A percentile compares a stretch with the other conserved stretches of the same genome.
These are phyloP conservation scores for Tetrahymena malaccensis DNA, from an alignment of 73 alveolate species.

Conservation along the genomic window DNA sequence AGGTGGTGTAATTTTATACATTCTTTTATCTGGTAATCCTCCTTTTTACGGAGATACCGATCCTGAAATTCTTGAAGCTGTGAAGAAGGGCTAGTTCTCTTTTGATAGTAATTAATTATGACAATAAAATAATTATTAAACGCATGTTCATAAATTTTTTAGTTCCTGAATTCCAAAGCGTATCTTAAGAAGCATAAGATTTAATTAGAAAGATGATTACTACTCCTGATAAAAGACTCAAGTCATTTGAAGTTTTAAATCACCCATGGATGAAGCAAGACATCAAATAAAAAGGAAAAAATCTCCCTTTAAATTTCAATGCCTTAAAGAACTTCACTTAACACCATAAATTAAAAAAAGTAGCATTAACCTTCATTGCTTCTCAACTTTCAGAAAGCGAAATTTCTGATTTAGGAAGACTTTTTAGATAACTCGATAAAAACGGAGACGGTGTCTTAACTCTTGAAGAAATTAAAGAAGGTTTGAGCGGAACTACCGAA, in stretches of 20 bases:
- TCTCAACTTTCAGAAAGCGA: constrained; percentile 44
- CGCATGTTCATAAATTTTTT: neutral
- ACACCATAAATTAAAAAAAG: constrained; percentile 19
- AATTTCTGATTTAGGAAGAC: constrained; percentile 34
- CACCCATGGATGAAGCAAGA: constrained; percentile 69
- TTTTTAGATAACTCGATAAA: constrained; percentile 47
- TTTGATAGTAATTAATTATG: constrained; percentile 42
- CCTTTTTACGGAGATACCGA: constrained; percentile 91
- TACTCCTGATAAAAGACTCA: constrained; percentile 47
- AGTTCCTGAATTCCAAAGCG: constrained; percentile 53
- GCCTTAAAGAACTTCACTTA: constrained; percentile 23
- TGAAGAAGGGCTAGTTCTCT: constrained; percentile 32
- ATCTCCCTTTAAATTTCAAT: constrained; percentile 4
- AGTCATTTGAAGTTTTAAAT: constrained; percentile 54
- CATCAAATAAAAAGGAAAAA: neutral
- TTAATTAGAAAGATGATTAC: constrained; percentile 59
- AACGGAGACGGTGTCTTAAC: constrained; percentile 62
- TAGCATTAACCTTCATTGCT: constrained; percentile 49
- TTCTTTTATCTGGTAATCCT: constrained; percentile 76
- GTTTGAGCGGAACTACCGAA: constrained; percentile 35
- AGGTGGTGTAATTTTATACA: constrained; percentile 64
- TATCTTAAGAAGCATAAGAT: constrained; percentile 80
- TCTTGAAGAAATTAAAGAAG: constrained; percentile 54
- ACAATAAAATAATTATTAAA: neutral
- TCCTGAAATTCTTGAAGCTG: constrained; percentile 56